Conservation (phyloP, 2,329 filamentous ascomycete genomes). For the Diaporthe velutina region DNA sequence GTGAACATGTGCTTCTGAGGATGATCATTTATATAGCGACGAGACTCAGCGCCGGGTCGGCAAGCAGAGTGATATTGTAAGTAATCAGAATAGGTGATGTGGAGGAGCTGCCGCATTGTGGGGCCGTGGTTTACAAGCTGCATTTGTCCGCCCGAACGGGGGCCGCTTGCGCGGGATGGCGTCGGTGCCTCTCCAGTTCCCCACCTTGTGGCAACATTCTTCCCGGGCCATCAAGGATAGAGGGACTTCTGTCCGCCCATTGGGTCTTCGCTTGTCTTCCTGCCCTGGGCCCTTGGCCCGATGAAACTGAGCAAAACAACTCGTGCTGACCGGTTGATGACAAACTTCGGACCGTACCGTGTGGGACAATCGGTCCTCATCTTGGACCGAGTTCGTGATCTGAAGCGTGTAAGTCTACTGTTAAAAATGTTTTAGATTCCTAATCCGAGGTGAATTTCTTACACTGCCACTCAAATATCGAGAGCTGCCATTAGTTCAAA, state of each 20-base stretch:
- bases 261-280: background rate
- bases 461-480: background rate
- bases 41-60: no score
- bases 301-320: background rate
- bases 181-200: background rate
- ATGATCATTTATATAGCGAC: background rate
- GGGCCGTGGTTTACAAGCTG: slow-evolving; percentile 29
- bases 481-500: no score
- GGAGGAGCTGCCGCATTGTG: background rate
- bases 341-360: background rate
- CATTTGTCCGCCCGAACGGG: slow-evolving; percentile 23
- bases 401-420: background rate
- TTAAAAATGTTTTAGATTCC: no score
- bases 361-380: background rate
- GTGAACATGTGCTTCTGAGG: background rate
- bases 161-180: slow-evolving; percentile 2
- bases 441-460: no score
- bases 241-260: no score
- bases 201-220: background rate
- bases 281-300: no score
- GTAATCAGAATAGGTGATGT: background rate
- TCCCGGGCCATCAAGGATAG: no score
- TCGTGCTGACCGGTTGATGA: background rate
- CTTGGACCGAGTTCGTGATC: background rate
- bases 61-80: no score